phyloP scores from a whole-genome alignment of 2,329 filamentous ascomycete genomes.

The Apiospora saccharicola region DNA sequence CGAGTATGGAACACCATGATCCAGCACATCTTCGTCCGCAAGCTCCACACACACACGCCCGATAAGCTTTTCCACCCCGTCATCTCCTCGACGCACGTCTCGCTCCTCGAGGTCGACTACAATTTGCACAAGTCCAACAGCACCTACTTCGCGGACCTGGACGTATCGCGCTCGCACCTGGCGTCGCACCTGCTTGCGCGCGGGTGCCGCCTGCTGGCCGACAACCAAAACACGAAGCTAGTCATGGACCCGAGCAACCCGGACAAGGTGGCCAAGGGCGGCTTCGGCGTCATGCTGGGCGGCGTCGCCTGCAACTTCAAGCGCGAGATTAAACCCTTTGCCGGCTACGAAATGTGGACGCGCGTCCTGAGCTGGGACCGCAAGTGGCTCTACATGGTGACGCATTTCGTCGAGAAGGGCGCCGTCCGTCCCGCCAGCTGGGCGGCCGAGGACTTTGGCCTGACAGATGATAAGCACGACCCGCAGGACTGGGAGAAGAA shows the following conservation, averaged over 20 bases:
- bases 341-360: conserved; percentile 77
- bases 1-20: conserved; percentile 66
- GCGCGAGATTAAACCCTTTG: conserved; percentile 74
- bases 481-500: conserved; percentile 64
- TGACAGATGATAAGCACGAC: conserved; percentile 38
- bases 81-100: conserved; percentile 70
- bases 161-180: conserved; percentile 82
- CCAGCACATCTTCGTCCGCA: conserved; percentile 59
- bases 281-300: conserved; percentile 72
- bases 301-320: conserved; percentile 78
- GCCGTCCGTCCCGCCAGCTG: conserved; percentile 62
- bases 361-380: conserved; percentile 77
- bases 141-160: conserved; percentile 88
- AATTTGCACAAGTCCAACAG: conserved; percentile 85
- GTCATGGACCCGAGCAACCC: conserved; percentile 57
- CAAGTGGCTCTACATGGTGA: conserved; percentile 82
- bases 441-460: conserved; percentile 55
- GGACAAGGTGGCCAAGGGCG: conserved; percentile 56
- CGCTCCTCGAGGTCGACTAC: conserved; percentile 83
- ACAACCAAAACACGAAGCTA: conserved; percentile 58
- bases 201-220: conserved; percentile 60
- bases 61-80: conserved; percentile 77
- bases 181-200: conserved; percentile 72
- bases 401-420: conserved; percentile 73
- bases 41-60: conserved; percentile 57